Evolutionary conservation across 805 yeast species (phyloP).

Genomic region (Wickerhamomyces hampshirensis): DNA sequence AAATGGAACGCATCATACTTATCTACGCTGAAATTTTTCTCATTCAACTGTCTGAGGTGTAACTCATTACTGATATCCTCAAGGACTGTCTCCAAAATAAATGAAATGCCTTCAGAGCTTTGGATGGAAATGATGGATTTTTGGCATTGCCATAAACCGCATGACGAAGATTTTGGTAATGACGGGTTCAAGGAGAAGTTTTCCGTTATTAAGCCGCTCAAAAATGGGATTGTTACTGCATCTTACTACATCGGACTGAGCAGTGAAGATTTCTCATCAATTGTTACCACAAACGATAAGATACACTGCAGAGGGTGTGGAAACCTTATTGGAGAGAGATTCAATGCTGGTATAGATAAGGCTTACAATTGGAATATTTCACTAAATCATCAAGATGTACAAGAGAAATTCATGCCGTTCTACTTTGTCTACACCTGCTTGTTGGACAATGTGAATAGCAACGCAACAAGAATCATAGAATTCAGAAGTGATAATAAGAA

Average conservation of each 20-base stretch:
- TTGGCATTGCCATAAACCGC: slow-evolving; percentile 95
- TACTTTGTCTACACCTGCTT: slow-evolving; percentile 34
- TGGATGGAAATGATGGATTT: slow-evolving; percentile 97
- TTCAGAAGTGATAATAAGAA: slow-evolving; percentile 19
- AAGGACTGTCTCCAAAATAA: slow-evolving; percentile 27
- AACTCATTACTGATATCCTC: slow-evolving; percentile 27
- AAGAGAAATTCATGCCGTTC: slow-evolving; percentile 34
- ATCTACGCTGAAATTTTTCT: slow-evolving; percentile 24
- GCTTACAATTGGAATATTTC: slow-evolving; percentile 55
- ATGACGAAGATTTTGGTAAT: slow-evolving; percentile 16
- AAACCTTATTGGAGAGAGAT: slow-evolving; percentile 34
- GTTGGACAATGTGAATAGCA: slow-evolving; percentile 37
- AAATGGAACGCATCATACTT: slow-evolving; percentile 44
- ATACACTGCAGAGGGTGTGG: slow-evolving; percentile 36
- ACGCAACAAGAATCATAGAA: slow-evolving; percentile 35
- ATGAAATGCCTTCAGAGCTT: slow-evolving; percentile 81
- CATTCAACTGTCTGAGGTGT: slow-evolving; percentile 32
- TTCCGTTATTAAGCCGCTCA: slow-evolving; percentile 41
- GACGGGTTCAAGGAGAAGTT: slow-evolving; percentile 25
- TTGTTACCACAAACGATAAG: slow-evolving; percentile 1
- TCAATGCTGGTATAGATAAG: slow-evolving; percentile 27
- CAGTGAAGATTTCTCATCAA: slow-evolving; percentile 4
- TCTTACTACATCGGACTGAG: slow-evolving; percentile 41
- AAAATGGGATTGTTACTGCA: slow-evolving; percentile 46
- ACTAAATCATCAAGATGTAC: slow-evolving; percentile 21